phyloP scores from a whole-genome alignment of 2,329 filamentous ascomycete genomes.

The Aureobasidium uvarum region DNA sequence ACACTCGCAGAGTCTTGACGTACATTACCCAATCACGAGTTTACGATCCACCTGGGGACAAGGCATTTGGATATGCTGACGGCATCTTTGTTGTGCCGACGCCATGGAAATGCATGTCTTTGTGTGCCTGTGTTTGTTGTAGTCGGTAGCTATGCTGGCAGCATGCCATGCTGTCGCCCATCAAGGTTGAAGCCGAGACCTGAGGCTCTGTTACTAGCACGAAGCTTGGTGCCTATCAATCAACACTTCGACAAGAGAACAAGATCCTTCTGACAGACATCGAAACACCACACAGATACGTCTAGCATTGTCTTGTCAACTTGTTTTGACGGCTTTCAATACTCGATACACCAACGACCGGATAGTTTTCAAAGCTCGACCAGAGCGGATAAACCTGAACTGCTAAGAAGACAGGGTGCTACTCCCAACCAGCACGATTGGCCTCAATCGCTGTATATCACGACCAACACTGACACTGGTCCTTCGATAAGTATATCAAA shows the following conservation, averaged over 20 bases:
- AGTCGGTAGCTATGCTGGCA: too few species aligned
- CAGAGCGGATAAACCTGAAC: neutral
- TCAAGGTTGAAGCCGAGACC: slow-evolving; percentile 17
- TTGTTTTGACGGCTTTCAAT: neutral
- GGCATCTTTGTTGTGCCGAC: slow-evolving; percentile 16
- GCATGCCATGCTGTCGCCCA: slow-evolving; percentile 4
- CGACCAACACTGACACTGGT: neutral
- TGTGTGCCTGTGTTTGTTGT: neutral
- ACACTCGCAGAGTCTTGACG: slow-evolving; percentile 5
- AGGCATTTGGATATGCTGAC: neutral
- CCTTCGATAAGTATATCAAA: neutral
- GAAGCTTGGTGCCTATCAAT: neutral
- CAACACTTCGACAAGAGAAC: neutral
- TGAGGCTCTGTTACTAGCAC: slow-evolving; percentile 1
- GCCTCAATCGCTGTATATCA: neutral
- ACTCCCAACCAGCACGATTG: neutral
- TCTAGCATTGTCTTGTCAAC: neutral
- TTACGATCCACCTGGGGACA: neutral
- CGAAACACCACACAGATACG: too few species aligned
- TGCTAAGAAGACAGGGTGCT: slow-evolving; percentile 1
- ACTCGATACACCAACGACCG: neutral
- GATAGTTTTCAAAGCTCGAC: neutral
- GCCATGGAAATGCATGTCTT: neutral
- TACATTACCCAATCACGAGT: slow-evolving; percentile 1
- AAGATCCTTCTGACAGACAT: neutral